Percentiles rank a stretch among this genome's conserved stretches.
phyloP scores from a whole-genome alignment of 306 rosid species.

The Phaseolus lunatus region DNA sequence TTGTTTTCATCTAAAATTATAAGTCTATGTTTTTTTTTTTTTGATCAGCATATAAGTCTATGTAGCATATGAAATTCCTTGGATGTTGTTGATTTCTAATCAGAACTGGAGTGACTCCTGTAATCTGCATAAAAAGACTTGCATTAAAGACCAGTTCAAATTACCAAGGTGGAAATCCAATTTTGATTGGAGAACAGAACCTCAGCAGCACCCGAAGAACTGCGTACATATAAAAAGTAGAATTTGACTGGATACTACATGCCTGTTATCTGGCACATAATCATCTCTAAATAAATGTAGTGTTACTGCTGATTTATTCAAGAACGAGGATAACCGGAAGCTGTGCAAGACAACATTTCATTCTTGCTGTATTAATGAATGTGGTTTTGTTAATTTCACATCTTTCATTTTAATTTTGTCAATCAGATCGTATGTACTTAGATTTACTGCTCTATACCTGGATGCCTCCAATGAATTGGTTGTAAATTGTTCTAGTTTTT shows the following conservation, averaged over 20 bases:
- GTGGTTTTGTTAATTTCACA: slow-evolving; percentile 12
- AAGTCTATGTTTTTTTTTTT: no score
- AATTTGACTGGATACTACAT: slow-evolving; percentile 16
- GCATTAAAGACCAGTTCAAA: neutral
- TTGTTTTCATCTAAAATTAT: neutral
- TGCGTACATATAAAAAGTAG: neutral
- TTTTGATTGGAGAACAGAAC: neutral
- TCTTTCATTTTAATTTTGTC: slow-evolving; percentile 2
- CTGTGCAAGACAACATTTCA: slow-evolving; percentile 8
- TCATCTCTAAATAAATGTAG: slow-evolving; percentile 8
- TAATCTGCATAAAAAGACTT: neutral
- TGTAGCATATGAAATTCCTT: neutral
- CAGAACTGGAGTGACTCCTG: neutral
- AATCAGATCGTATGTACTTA: slow-evolving; percentile 16
- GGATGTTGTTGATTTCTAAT: neutral
- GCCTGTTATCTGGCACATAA: neutral
- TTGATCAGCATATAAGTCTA: neutral
- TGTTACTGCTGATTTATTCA: slow-evolving; percentile 31
- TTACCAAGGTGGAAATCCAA: neutral
- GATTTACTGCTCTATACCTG: slow-evolving; percentile 5
- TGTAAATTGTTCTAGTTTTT: slow-evolving; percentile 12
- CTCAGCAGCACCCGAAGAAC: neutral
- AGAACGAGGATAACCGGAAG: slow-evolving; percentile 7
- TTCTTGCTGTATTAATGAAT: slow-evolving; percentile 29
- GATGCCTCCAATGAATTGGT: slow-evolving; percentile 16